phyloP scores from a whole-genome alignment of 495 filamentous ascomycete genomes.

The Penicillium atrosanguineum region DNA sequence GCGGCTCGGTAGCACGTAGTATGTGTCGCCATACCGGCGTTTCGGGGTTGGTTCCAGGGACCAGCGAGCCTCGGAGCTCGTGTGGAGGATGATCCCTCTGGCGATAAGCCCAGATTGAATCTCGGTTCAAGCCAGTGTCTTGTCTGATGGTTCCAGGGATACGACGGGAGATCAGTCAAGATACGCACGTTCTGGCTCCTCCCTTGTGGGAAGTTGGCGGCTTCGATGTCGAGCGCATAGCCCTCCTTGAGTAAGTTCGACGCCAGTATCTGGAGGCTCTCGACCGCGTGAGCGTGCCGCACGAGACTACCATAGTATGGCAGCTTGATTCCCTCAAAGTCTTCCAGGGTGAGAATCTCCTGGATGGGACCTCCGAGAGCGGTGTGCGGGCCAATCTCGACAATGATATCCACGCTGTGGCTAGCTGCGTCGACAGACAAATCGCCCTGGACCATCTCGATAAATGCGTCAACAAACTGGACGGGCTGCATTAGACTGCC shows the following conservation, averaged over 20 bases:
- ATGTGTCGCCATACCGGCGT: slow-evolving; percentile 15
- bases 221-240: not conserved
- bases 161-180: slow-evolving; percentile 29
- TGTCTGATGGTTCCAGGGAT: slow-evolving; percentile 35
- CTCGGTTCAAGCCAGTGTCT: slow-evolving; percentile 28
- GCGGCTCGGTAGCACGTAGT: slow-evolving; percentile 9
- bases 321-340: slow-evolving; percentile 5
- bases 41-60: slow-evolving; percentile 1
- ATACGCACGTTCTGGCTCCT: not conserved
- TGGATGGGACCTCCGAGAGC: slow-evolving; percentile 33
- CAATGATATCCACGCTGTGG: slow-evolving; percentile 13
- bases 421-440: not conserved
- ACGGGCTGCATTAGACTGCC: not conserved
- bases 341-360: slow-evolving; percentile 7
- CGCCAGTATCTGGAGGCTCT: slow-evolving; percentile 8
- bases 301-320: slow-evolving; percentile 1
- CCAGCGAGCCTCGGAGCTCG: slow-evolving; percentile 12
- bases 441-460: not conserved
- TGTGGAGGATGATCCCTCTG: slow-evolving; percentile 10
- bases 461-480: not conserved
- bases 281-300: slow-evolving; percentile 6
- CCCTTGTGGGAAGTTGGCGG: slow-evolving; percentile 1
- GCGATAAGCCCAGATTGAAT: slow-evolving; percentile 13
- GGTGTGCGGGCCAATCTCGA: slow-evolving; percentile 51
- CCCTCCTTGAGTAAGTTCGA: slow-evolving; percentile 19